Evolutionary conservation across 352 stramenopile genomes (phyloP), one percentile per base, ranked within the genome.

Genomic region (Aphanomyces astaci): DNA sequence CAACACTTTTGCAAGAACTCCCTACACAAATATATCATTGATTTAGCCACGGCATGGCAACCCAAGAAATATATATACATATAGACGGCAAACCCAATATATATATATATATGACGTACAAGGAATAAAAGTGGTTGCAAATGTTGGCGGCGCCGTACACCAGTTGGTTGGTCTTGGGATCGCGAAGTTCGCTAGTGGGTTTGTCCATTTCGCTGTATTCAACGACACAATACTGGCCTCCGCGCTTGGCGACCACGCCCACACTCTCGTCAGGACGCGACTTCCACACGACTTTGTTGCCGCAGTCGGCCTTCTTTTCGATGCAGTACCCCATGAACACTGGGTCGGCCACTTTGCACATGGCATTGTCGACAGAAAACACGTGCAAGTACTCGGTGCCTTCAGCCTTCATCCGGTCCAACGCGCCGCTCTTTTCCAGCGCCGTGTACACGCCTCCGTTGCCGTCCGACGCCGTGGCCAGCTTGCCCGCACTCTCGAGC

Each of bases 231-330:
- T 90, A 94, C 25, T 87, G 79, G 52, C 86, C 87, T 59, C 86
- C 84, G 52, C 79, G 80, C 67, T 87, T 86, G 13, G 82, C 90
- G 24, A 97, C 84, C 9, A 98, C 84, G 22, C 92, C 93, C 4
- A 97, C 97, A 64, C 96, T 97, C 71, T 99, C 97, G 27, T 95
- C 81, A 1, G 96, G 79, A 33, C 78, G 76, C 9, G 76, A 76
- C 76, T 99, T 99, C 91, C 90, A 98, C 31, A 98, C 84, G 13
- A 98, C 92, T 75, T 99, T 98, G 79, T 98, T 99, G 9, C 89
- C 97, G 66, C 92, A 98, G 75, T 99, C 94, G 10, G 95, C 93
- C 43, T 86, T 70, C 60, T 96, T 86, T 45, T 82, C 76, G 15
- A 98, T 89, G 74, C 96, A 98, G 73, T 98, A 98, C 25, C 96